A percentile compares a stretch with the other conserved stretches of the same genome.
Evolutionary conservation across 768 basidiomycete genomes (phyloP).

Genomic region (Pisolithus microcarpus): DNA sequence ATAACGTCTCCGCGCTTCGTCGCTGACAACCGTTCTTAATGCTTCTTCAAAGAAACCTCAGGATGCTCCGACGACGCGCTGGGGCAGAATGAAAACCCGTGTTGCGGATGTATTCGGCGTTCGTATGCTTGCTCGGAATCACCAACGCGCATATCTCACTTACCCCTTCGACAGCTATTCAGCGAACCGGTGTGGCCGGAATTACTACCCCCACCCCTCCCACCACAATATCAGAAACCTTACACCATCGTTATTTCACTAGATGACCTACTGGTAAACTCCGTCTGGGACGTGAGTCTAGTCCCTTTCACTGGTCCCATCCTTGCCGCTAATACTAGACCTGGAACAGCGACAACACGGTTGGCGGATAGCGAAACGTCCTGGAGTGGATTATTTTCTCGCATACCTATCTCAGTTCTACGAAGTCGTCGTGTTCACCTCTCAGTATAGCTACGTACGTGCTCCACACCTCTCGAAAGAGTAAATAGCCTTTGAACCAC

Average conservation of each 20-base stretch:
- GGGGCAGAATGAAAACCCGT: conserved; percentile 56
- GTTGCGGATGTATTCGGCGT: conserved; percentile 66
- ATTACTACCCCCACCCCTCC: conserved; percentile 80
- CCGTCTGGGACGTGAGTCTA: conserved; percentile 88
- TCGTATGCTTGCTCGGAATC: conserved; percentile 19
- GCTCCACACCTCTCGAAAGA: not conserved
- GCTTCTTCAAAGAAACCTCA: conserved; percentile 42
- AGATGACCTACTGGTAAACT: conserved; percentile 86
- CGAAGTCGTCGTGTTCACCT: conserved; percentile 94
- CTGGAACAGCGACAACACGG: conserved; percentile 74
- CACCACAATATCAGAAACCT: conserved; percentile 77
- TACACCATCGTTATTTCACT: conserved; percentile 89
- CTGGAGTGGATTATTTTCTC: conserved; percentile 97
- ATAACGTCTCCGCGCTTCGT: not conserved
- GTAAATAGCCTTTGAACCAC: not conserved
- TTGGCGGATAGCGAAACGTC: conserved; percentile 96
- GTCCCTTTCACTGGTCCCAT: not conserved
- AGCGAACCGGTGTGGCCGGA: conserved; percentile 92
- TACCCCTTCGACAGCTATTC: conserved; percentile 53
- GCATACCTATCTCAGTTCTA: conserved; percentile 97
- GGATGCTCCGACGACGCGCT: conserved; percentile 54
- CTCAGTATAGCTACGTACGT: conserved; percentile 82
- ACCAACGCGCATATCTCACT: not conserved
- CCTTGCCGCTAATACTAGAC: not conserved
- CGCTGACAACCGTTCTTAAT: not conserved